Evolutionary conservation across 805 yeast genomes (phyloP).

Genomic region (Kodamaea jinghongensis): DNA sequence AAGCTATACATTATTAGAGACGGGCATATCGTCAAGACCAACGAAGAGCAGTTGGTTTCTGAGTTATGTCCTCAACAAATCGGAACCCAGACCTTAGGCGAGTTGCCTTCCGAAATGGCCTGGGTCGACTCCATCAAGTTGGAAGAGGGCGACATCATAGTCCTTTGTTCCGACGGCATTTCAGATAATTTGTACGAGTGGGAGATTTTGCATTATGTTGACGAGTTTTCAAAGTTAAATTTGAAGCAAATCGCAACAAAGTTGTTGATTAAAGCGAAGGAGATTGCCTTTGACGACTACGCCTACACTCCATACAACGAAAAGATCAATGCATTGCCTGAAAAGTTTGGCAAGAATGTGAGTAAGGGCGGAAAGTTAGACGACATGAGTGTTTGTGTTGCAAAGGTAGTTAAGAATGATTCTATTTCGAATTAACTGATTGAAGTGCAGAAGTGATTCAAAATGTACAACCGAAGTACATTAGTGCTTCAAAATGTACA

Average conservation of each 20-base stretch:
- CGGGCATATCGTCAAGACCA: constrained; percentile 41
- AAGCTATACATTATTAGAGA: constrained; percentile 47
- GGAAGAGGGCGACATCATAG: constrained; percentile 40
- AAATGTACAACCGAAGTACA: too few species aligned
- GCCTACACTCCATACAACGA: constrained; percentile 55
- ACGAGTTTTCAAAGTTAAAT: constrained; percentile 29
- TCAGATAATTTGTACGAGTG: constrained; percentile 51
- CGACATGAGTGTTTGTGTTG: constrained; percentile 52
- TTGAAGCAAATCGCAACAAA: constrained; percentile 40
- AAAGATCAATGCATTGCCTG: constrained; percentile 43
- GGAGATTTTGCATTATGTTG: constrained; percentile 42
- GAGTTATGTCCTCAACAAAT: constrained; percentile 52
- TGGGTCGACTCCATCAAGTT: constrained; percentile 43
- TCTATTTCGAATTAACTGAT: too few species aligned
- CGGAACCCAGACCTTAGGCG: constrained; percentile 46
- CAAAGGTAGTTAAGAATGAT: constrained; percentile 31
- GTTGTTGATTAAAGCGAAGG: constrained; percentile 44
- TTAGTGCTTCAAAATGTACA: too few species aligned
- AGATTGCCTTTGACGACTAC: constrained; percentile 50
- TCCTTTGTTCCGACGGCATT: constrained; percentile 53
- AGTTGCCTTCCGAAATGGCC: constrained; percentile 47
- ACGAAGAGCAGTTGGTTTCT: constrained; percentile 46
- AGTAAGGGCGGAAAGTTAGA: constrained; percentile 55
- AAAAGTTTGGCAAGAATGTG: constrained; percentile 25
- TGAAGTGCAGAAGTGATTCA: too few species aligned